Base-by-base conservation (phyloP, 495 filamentous ascomycete species). In the Neurospora tetraspora region DNA sequence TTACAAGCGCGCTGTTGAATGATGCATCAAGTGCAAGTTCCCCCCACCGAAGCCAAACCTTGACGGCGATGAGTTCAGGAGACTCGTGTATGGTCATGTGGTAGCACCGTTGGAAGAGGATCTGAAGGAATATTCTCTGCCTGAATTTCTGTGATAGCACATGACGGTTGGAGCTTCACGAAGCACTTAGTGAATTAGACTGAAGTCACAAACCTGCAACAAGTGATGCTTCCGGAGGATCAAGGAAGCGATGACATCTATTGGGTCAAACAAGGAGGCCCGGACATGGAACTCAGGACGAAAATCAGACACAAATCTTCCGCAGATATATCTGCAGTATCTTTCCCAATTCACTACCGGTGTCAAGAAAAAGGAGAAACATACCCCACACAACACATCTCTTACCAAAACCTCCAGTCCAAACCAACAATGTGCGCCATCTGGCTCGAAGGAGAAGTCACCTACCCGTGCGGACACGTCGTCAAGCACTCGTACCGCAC, bases 1-100 rank as follows among this genome's bases (percentile, higher is more conserved):
- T 16, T 76, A 76, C 70, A 43, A 39, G 9, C 70, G 42, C 5
- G 75, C 75, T 12, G 73, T 76, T 11, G 23, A 34, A n/a, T 70
- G 75, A n/a, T 76, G 73, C 36, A 23, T 53, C 20, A 53, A 23
- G 20, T 53, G 45, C 45, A 23, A 11, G 9, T 53, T 53, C 1
- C 45, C 45, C 0, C 20, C 1, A 27, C 45, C 45, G 4, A 53
- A 53, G 18, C 10, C 45, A 11, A 23, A 53, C 10, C 0, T 23
- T 0, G 45, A 53, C 20, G 45, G 45, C 1, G 45, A 53, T 9
- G 45, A 53, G n/a, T 53, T 53, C 10, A 53, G 45, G 20, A 53
- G 20, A 53, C 20, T 53, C 45, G n/a, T 53, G n/a, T 53, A 53
- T 53, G 45, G 45, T 11, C 20, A 53, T 27, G 45, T 53, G 45